Evolutionary conservation across 1,284 basidiomycete genomes (phyloP), one percentile per base, ranked within the genome.

Genomic region (Papiliotrema flavescens): DNA sequence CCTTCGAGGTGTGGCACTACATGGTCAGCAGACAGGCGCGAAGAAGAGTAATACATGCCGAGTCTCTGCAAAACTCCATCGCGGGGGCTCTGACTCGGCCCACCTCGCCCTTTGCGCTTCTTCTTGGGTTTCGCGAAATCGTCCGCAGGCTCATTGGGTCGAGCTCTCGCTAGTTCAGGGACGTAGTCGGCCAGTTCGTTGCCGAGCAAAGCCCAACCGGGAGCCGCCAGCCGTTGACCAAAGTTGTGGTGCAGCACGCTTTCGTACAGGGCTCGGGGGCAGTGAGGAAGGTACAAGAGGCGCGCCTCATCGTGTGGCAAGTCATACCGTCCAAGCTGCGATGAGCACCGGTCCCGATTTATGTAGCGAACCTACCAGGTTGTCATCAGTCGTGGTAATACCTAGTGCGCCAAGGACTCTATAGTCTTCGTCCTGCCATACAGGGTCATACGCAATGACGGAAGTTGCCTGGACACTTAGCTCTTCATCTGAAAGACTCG

Each of bases 151-250:
- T 15, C 54, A 45, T 20, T 43, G 20, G 9, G 34, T 41, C 19
- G 36, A 44, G 1, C 42, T 26, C 1, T 23, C 51, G 35, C 65
- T 47, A 0, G 58, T 53, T 60, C 63, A 3, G 69, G 65, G 2
- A 74, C 49, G 36, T 75, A 75, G 17, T 74, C 71, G 17, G 55
- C 59, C 0, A 75, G 57, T 50, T 71, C 71, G 55, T 75, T 75
- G 13, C 71, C 73, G 2, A 75, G 63, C 3, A 75, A 49, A 1
- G 72, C 46, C 13, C 62, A 50, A n/a, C 61, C 48, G 2, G 56
- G 60, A 13, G 48, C 53, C 1, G 40, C 42, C 1, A 71, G 61
- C 0, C 54, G 22, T 2, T 59, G 52, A 0, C 52, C 17, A 42
- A 56, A 75, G 56, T 73, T 75, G 4, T 61, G 55, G 7, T 57